A percentile compares a stretch with the other conserved stretches of the same genome.
Conservation (phyloP, 371 early-diverging fungal species). For the Mucor indicus region DNA sequence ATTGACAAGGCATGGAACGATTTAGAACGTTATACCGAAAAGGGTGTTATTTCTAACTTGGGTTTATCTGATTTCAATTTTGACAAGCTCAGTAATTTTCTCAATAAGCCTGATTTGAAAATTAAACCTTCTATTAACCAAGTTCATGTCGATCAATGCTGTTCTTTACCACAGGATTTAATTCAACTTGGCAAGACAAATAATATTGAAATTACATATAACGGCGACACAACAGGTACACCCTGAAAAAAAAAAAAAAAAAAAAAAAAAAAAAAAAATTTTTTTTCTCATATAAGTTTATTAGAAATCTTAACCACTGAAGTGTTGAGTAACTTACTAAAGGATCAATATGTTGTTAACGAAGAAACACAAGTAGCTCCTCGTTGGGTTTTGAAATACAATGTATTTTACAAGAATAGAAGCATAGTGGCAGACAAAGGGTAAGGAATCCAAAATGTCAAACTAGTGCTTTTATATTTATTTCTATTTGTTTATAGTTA, state of each 20-base stretch:
- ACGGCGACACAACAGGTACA: conserved; percentile 50
- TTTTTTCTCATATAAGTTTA: neutral
- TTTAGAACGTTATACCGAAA: conserved; percentile 23
- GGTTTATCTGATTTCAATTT: conserved; percentile 25
- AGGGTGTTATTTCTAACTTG: conserved; percentile 14
- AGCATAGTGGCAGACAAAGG: conserved; percentile 57
- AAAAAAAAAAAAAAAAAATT: neutral
- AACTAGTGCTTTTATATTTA: too few relatives aligned
- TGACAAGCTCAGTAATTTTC: conserved; percentile 18
- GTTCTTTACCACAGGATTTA: conserved; percentile 45
- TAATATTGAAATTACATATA: conserved; percentile 46
- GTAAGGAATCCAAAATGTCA: too few relatives aligned
- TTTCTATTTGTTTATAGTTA: too few relatives aligned
- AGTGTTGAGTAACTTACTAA: conserved; percentile 32
- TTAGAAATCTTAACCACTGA: conserved; percentile 37
- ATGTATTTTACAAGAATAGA: conserved; percentile 47
- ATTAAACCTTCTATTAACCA: conserved; percentile 38
- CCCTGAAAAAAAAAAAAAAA: neutral
- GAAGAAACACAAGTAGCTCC: conserved; percentile 16
- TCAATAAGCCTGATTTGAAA: conserved; percentile 14
- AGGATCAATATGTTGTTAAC: conserved; percentile 17
- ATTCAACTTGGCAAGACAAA: conserved; percentile 44
- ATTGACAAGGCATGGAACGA: conserved; percentile 36
- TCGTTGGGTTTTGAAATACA: conserved; percentile 55
- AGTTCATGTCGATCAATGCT: conserved; percentile 48